phyloP scores from a whole-genome alignment of 441 rosid genomes.

The Kokia cookei region DNA sequence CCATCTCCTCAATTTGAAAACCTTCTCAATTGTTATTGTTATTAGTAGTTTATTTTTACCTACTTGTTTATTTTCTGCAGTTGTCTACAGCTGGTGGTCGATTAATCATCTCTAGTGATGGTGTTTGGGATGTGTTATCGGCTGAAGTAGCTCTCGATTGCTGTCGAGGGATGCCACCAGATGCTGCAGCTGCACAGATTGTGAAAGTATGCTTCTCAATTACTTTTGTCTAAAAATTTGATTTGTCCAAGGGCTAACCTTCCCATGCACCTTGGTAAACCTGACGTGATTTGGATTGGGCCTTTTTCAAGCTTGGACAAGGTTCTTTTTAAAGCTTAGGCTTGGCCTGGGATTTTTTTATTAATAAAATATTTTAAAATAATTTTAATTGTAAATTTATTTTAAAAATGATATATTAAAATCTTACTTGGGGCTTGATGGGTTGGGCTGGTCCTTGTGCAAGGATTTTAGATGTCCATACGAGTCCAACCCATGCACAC shows the following conservation, averaged over 20 bases:
- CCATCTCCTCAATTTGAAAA: background rate
- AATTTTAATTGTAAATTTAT: background rate
- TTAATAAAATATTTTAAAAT: background rate
- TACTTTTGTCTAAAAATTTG: background rate
- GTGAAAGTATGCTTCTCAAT: slow-evolving; percentile 53
- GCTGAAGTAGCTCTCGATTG: slow-evolving; percentile 86
- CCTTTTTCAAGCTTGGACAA: background rate
- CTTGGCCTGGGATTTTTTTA: too few species aligned
- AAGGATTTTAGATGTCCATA: background rate
- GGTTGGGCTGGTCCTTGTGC: background rate
- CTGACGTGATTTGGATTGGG: background rate
- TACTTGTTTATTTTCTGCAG: slow-evolving; percentile 36
- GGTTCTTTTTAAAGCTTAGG: background rate
- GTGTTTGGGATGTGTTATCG: slow-evolving; percentile 94
- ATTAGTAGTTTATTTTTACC: background rate
- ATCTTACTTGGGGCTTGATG: background rate
- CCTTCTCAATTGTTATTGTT: background rate
- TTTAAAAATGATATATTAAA: background rate
- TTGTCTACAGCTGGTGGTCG: slow-evolving; percentile 89
- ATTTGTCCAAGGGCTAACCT: background rate
- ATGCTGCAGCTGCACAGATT: slow-evolving; percentile 86
- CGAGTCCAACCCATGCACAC: background rate
- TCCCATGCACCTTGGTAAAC: background rate
- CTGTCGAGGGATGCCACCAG: slow-evolving; percentile 85
- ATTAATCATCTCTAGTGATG: slow-evolving; percentile 89